phyloP scores from a whole-genome alignment of 1,284 basidiomycete genomes.

The Pseudozyma flocculosa region DNA sequence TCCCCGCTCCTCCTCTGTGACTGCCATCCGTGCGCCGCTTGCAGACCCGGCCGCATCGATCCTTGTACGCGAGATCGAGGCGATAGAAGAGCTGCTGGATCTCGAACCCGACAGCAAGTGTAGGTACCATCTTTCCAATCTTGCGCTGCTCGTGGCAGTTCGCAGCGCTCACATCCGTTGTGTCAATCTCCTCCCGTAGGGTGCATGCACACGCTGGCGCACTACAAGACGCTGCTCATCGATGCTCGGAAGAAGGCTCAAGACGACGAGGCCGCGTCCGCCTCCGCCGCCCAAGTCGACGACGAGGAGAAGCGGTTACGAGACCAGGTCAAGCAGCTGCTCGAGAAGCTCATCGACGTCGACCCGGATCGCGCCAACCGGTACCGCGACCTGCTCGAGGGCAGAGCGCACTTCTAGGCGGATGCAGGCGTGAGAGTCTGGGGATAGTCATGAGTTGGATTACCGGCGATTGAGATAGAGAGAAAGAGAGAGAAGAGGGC shows the following conservation, averaged over 20 bases:
- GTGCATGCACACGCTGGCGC: constrained; percentile 46
- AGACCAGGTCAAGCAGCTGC: constrained; percentile 7
- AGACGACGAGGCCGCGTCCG: neutral
- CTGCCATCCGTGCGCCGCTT: no score
- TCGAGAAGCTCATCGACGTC: constrained; percentile 24
- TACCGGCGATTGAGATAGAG: neutral
- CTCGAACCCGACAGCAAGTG: constrained; percentile 93
- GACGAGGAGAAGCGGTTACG: no score
- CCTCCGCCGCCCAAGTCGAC: no score
- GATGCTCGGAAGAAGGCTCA: neutral
- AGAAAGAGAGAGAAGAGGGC: no score
- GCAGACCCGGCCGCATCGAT: constrained; percentile 52
- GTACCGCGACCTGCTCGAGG: constrained; percentile 41
- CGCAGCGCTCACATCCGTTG: no score
- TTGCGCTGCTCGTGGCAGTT: neutral
- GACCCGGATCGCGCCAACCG: constrained; percentile 42
- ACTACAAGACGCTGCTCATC: constrained; percentile 21
- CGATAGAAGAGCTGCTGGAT: constrained; percentile 81
- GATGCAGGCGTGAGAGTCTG: neutral
- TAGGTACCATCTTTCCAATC: constrained; percentile 59
- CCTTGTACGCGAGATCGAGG: constrained; percentile 74
- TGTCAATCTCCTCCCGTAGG: constrained; percentile 15
- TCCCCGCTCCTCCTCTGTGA: no score
- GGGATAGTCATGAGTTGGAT: no score
- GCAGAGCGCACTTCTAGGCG: constrained; percentile 15